phyloP scores from a whole-genome alignment of 2,329 filamentous ascomycete species.

The Fusarium brevicatenulatum region DNA sequence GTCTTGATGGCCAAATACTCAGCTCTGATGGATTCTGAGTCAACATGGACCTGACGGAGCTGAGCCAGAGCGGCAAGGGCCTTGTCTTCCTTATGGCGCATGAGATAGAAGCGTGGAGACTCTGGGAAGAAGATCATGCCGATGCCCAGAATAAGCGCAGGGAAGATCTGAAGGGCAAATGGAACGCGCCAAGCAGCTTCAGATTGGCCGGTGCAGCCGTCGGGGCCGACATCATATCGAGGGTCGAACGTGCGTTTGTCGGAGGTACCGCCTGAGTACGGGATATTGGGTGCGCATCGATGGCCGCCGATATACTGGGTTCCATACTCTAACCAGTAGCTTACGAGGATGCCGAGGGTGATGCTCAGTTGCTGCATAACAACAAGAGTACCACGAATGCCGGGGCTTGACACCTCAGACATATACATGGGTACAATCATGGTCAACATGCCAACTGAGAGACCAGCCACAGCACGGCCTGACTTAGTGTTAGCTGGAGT shows the following conservation, averaged over 20 bases:
- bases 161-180: conserved; percentile 46
- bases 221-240: not conserved
- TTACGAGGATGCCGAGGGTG: conserved; percentile 45
- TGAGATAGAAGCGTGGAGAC: conserved; percentile 43
- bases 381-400: conserved; percentile 58
- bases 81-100: conserved; percentile 40
- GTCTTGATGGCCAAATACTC: conserved; percentile 43
- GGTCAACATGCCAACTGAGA: conserved; percentile 31
- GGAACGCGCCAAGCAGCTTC: conserved; percentile 45
- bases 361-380: conserved; percentile 53
- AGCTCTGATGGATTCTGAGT: conserved; percentile 32
- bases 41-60: conserved; percentile 32
- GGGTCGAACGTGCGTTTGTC: not conserved
- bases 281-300: not conserved
- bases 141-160: conserved; percentile 39
- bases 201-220: not conserved
- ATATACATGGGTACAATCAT: conserved; percentile 56
- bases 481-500: too few species aligned
- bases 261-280: not conserved
- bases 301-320: conserved; percentile 41
- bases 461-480: not conserved
- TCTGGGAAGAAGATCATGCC: conserved; percentile 41
- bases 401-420: conserved; percentile 59
- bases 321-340: conserved; percentile 48
- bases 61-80: conserved; percentile 36